Conservation (phyloP, 306 rosid species). For the Malus asiatica region DNA sequence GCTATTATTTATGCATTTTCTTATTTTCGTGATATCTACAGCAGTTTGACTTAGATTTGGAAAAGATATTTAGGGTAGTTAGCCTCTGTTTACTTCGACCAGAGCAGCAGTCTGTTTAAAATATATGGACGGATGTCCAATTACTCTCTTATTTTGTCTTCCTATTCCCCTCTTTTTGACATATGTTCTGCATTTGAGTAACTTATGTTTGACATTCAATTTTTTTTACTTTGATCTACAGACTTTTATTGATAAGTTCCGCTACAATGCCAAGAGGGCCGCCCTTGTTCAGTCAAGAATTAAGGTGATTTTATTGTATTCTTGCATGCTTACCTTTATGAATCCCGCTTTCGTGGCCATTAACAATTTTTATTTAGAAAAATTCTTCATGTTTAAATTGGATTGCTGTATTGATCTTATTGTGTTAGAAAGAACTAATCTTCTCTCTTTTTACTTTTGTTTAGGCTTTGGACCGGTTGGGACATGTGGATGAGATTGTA, state of each 20-base stretch:
- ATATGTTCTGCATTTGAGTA: background rate
- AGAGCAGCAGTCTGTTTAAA: background rate
- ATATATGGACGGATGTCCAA: background rate
- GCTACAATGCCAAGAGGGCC: conserved; percentile 97
- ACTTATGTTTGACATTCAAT: conserved; percentile 23
- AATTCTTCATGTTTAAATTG: background rate
- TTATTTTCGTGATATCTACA: background rate
- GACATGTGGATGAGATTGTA: conserved; percentile 81
- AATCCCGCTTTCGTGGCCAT: background rate
- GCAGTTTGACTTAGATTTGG: background rate
- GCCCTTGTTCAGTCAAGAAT: conserved; percentile 99
- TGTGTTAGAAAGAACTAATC: background rate
- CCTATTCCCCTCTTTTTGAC: background rate
- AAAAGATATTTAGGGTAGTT: background rate
- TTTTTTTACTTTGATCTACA: conserved; percentile 33
- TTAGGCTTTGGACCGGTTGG: conserved; percentile 91
- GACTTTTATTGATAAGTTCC: conserved; percentile 95
- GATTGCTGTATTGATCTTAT: conserved; percentile 10
- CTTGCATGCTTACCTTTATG: background rate
- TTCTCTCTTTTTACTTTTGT: conserved; percentile 1
- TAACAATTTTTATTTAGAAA: background rate
- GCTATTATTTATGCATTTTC: conserved; percentile 4
- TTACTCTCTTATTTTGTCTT: background rate
- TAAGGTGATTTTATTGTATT: conserved; percentile 53
- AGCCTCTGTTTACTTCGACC: background rate